Evolutionary conservation across 495 filamentous ascomycete genomes (phyloP), one percentile per base, ranked within the genome.

Genomic region (Achaetomiella virescens): DNA sequence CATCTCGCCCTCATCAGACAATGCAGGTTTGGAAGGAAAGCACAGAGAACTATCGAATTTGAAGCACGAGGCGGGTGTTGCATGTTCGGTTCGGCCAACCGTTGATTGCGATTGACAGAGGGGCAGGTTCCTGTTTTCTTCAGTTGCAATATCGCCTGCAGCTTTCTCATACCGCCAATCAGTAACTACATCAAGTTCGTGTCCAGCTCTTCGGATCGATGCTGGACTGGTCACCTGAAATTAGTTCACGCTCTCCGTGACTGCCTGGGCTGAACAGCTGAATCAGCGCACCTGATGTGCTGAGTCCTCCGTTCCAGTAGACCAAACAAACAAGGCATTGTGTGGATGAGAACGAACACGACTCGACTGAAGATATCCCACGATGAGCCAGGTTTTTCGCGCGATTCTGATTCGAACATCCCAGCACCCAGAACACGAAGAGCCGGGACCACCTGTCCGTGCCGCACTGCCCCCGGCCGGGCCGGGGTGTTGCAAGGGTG

Each of bases 201-300:
- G 51, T 64, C 67, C 66, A 67, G 62, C 55, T 48, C 45, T 64
- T 65, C 58, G 68, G 66, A 67, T 62, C 61, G 57, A 63, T 66
- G 54, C 46, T 63, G 20, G 15, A 47, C 33, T 17, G 27, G 27
- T 31, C 27, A 4, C 27, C 12, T 52, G 52, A 64, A 49, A 59
- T 55, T 55, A 52, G 54, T 38, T 52, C 59, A 62, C 60, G 52
- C 54, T 50, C 47, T 58, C 45, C 49, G 41, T 58, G 45, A n/a
- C n/a, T n/a, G 40, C 50, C 57, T 43, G 15, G 27, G 40, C 24
- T 48, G 11, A 45, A 43, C 31, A 25, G 45, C 50, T 52, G 45
- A 41, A 51, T 17, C 31, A 15, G 27, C 17, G 3, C 37, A 9
- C 9, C 27, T 31, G 27, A 31, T 9, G 27, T 9, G 27, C 27